Evolutionary conservation across 1,284 basidiomycete species (phyloP), one percentile per base, ranked within the genome.

Genomic region (Cryptococcus sp.): DNA sequence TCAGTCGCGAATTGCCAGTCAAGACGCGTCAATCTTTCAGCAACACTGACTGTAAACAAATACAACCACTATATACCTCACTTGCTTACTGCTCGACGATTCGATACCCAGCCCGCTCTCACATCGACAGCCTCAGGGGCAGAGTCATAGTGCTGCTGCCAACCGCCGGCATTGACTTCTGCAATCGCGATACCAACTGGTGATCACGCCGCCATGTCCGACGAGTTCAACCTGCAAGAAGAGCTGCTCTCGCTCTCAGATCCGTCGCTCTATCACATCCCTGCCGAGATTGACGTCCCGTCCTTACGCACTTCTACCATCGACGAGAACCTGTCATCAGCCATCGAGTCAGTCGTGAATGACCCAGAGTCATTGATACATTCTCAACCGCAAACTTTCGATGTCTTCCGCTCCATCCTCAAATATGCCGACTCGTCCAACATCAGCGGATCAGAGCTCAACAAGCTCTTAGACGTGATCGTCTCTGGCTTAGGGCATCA

Each of bases 331-430:
- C 67, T 76, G 42, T 74, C 72, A 5, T 64, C 64, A 19, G 90
- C 88, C 25, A 89, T 95, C 51, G 87, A 87, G 64, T 81, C 85
- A 4, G 84, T 91, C 42, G 88, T 89, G 3, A 83, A 87, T 50
- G 84, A 86, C 19, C 87, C 88, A 19, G 87, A 89, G 25, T 78
- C 84, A 3, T 87, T 95, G 54, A 75, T 81, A 0, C 84, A 89
- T 41, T 69, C 71, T 4, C 54, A 68, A 13, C 78, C 81, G 1
- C 81, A 86, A 20, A 84, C 87, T 10, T 90, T 93, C 64, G 90
- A 92, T 68, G 84, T 88, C 20, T 90, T 89, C 68, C 83, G 89
- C 54, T 88, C 86, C 62, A 80, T 93, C 8, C 82, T 93, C 68
- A 86, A 38, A 60, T 71, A 72, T 62, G 69, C 69, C 48, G 74